Base-by-base conservation (phyloP, 805 yeast genomes). In the Tetrapisispora nanseiensis region DNA sequence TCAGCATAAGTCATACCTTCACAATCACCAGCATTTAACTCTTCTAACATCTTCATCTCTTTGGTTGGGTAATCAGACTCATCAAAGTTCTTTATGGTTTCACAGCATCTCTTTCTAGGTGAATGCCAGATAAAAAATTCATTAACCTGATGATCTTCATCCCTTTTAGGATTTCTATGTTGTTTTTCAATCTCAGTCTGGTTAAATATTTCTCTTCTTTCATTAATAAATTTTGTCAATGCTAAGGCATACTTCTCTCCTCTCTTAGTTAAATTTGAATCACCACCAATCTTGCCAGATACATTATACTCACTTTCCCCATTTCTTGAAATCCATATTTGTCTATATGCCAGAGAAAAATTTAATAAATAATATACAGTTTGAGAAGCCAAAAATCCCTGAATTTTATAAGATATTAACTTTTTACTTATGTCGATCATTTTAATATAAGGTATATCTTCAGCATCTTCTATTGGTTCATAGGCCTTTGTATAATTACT, bases 391-490 rank as follows among this genome's bases (percentile, higher is more conserved):
- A 90, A 67, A 55, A 86, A 92, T 5, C 84, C 84, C 54, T 85
- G 85, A 44, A 90, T 84, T 56, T 89, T 86, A 60, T 82, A 89
- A 27, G 95, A 86, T 41, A 90, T 94, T 31, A 90, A 86, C 61
- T 90, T 92, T 54, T 85, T 79, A 7, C 98, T 97, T 10, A 89
- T 97, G 61, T 90, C 90, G 43, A 90, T 86, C 95, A 90, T 87
- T 62, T 90, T 87, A 50, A 89, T 85, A 55, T 87, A 92, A 59
- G 86, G 96, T 31, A 82, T 67, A 35, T 71, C 67, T 51, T 82
- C 90, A 16, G 70, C 74, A 35, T 85, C 94, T 49, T 83, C 95
- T 29, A 90, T 81, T 1, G 96, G 82, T 61, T 92, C 89, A 62
- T 90, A 90, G 1, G 90, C 96, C 59, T 72, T 76, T 58, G 87